These are phyloP conservation scores for Blastobotrys serpentis DNA, from an alignment of 1,139 yeast genomes.

Conservation along the genomic window DNA sequence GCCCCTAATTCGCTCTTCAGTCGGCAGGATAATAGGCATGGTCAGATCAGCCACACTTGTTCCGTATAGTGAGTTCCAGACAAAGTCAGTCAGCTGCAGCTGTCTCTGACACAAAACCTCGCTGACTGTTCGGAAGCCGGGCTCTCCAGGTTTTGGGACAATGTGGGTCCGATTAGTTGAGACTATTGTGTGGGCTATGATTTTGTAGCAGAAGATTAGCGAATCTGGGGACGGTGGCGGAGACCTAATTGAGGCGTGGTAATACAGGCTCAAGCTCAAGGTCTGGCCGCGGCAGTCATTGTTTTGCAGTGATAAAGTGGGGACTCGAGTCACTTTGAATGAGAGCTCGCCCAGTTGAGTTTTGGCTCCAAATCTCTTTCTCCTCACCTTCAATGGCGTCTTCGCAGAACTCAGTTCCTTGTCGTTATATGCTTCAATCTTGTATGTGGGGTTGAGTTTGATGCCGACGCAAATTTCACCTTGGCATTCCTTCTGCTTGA, in stretches of 20 bases:
- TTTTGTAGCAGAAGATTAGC: background rate
- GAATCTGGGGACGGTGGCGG: background rate
- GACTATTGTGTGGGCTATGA: background rate
- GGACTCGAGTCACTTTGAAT: background rate
- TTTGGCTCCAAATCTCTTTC: background rate
- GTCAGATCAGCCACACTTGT: background rate
- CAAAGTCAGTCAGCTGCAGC: slow-evolving; percentile 1
- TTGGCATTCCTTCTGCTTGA: background rate
- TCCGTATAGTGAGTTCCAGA: background rate
- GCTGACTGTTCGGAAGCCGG: background rate
- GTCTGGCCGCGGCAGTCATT: background rate
- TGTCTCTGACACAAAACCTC: background rate
- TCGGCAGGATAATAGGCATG: background rate
- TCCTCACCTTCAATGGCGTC: background rate
- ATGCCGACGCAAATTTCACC: background rate
- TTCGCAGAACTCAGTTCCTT: background rate
- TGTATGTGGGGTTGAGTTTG: background rate
- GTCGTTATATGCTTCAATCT: background rate
- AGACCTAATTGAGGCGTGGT: background rate
- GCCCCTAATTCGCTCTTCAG: background rate
- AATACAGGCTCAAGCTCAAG: background rate
- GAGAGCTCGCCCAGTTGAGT: background rate
- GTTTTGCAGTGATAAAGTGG: background rate
- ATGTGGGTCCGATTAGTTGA: background rate
- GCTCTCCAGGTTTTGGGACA: background rate